These are phyloP conservation scores for Camellia granthamiana DNA, from an alignment of 148 eudicot genomes.

Conservation along the genomic window DNA sequence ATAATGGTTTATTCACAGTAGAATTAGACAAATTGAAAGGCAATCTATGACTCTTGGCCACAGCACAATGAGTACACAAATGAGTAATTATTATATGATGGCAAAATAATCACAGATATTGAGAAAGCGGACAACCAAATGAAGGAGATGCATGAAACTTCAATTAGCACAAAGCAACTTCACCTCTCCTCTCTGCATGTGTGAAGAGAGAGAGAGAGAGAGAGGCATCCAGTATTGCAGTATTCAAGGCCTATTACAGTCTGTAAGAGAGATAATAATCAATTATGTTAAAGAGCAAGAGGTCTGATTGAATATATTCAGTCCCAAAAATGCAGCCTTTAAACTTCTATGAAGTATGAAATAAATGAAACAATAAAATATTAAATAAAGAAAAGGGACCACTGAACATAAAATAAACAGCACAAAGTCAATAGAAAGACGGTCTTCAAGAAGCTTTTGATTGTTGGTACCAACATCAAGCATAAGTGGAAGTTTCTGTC, in stretches of 20 bases:
- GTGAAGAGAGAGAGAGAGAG: background rate
- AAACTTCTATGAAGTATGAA: background rate
- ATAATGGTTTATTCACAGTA: too few species aligned
- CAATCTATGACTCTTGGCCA: too few species aligned
- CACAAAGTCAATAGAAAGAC: constrained; percentile 46
- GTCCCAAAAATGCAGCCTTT: background rate
- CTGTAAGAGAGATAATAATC: background rate
- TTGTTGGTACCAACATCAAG: constrained; percentile 99
- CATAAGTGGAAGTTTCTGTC: constrained; percentile 89
- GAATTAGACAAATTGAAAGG: too few species aligned
- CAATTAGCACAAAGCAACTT: background rate
- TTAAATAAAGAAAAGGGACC: background rate
- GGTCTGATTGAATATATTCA: background rate
- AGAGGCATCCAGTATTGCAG: background rate
- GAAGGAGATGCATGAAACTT: too few species aligned
- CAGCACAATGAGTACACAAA: too few species aligned
- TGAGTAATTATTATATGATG: too few species aligned
- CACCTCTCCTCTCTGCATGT: background rate
- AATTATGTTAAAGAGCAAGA: background rate
- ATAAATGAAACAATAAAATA: background rate
- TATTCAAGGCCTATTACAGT: background rate
- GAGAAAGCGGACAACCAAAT: too few species aligned
- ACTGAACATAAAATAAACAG: constrained; percentile 7
- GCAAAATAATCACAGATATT: too few species aligned
- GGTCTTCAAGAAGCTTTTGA: constrained; percentile 83